A percentile compares a stretch with the other conserved stretches of the same genome.
phyloP scores from a whole-genome alignment of 768 basidiomycete genomes.

The Gyrodon lividus region DNA sequence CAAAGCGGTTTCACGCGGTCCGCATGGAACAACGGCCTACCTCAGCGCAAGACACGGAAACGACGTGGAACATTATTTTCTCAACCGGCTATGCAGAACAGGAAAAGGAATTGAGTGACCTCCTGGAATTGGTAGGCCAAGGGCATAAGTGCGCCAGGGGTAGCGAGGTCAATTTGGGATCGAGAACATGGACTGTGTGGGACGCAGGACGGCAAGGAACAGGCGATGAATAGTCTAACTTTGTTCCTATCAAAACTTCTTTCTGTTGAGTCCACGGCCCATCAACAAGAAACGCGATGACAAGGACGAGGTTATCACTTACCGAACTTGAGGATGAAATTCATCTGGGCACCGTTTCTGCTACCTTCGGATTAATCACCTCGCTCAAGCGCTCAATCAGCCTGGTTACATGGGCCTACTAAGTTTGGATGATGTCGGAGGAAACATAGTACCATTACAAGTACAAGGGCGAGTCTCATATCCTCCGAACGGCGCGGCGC shows the following conservation, averaged over 20 bases:
- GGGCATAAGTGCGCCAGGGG: background rate
- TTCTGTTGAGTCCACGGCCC: no score
- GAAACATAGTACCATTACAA: no score
- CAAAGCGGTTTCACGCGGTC: slow-evolving; percentile 13
- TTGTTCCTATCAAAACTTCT: background rate
- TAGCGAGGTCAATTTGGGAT: slow-evolving; percentile 6
- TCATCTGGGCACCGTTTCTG: no score
- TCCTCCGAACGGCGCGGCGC: no score
- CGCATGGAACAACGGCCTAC: slow-evolving; percentile 10
- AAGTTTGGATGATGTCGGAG: no score
- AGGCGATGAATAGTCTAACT: background rate
- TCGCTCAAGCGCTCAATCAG: no score
- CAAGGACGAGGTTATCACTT: no score
- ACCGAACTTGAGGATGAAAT: no score
- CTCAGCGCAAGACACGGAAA: background rate
- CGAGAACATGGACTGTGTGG: slow-evolving; percentile 22
- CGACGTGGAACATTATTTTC: slow-evolving; percentile 11
- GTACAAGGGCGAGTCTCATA: no score
- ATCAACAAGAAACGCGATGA: no score
- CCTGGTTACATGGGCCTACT: no score
- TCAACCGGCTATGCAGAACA: slow-evolving; percentile 14
- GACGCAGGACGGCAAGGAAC: slow-evolving; percentile 11
- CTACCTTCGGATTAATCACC: no score
- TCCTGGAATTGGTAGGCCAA: slow-evolving; percentile 7
- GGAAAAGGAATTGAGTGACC: slow-evolving; percentile 14